A percentile compares a stretch with the other conserved stretches of the same genome.
phyloP scores from a whole-genome alignment of 1,284 basidiomycete species.

The Cryptococcus jaspeensis region DNA sequence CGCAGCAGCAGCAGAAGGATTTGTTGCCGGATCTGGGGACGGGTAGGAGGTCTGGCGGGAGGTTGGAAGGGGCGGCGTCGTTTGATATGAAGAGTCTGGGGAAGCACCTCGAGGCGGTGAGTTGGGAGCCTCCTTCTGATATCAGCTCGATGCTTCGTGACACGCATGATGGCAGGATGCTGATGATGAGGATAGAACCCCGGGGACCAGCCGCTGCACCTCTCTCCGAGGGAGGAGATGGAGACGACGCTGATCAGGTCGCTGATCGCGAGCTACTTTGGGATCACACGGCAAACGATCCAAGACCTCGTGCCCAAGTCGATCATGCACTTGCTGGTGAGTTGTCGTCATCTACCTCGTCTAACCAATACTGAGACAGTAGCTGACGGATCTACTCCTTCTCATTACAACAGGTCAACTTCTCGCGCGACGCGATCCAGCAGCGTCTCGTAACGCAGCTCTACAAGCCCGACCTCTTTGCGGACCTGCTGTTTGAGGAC shows the following conservation, averaged over 20 bases:
- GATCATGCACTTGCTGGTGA: conserved; percentile 70
- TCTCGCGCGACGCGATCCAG: conserved; percentile 94
- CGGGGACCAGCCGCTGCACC: conserved; percentile 57
- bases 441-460: conserved; percentile 87
- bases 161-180: no score
- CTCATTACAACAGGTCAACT: conserved; percentile 69
- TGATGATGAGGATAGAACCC: conserved; percentile 55
- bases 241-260: conserved; percentile 93
- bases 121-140: conserved; percentile 45
- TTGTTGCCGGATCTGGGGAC: conserved; percentile 49
- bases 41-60: conserved; percentile 51
- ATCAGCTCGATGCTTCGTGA: no score
- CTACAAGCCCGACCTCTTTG: conserved; percentile 92
- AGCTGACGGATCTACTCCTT: background rate
- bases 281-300: conserved; percentile 92
- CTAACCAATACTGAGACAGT: background rate
- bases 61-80: conserved; percentile 64
- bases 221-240: conserved; percentile 86
- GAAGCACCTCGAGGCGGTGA: conserved; percentile 88
- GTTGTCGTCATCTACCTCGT: conserved; percentile 4
- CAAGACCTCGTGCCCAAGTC: conserved; percentile 97
- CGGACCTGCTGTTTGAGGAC: conserved; percentile 90
- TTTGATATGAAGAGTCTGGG: conserved; percentile 99
- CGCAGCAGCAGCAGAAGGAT: conserved; percentile 20
- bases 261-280: conserved; percentile 93